A percentile compares a stretch with the other conserved stretches of the same genome.
Conservation (phyloP, 768 basidiomycete genomes). For the Trametes punicea region DNA sequence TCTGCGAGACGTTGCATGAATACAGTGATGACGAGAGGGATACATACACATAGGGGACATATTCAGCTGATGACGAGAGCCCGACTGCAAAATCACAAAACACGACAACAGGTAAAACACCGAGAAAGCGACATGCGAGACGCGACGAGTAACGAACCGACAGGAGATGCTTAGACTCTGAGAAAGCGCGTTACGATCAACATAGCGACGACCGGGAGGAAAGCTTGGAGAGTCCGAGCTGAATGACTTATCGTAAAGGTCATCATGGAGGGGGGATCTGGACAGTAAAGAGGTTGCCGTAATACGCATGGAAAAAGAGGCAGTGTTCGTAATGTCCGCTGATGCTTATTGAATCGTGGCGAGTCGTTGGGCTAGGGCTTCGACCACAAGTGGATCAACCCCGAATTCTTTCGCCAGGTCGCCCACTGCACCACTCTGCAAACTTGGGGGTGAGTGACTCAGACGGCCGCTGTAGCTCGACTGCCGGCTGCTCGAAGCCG, state of each 20-base stretch:
- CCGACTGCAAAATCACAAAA: conserved; percentile 9
- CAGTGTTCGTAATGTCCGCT: neutral
- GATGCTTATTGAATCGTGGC: conserved; percentile 21
- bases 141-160: conserved; percentile 10
- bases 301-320: conserved; percentile 2
- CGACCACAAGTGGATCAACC: conserved; percentile 63
- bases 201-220: conserved; percentile 19
- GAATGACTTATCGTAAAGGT: conserved; percentile 12
- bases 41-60: conserved; percentile 21
- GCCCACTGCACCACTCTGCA: conserved; percentile 34
- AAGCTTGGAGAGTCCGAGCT: conserved; percentile 7
- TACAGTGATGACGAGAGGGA: conserved; percentile 7
- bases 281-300: conserved; percentile 12
- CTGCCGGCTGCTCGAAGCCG: conserved; percentile 9
- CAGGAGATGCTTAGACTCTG: neutral
- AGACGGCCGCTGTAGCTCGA: conserved; percentile 4
- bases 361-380: conserved; percentile 64
- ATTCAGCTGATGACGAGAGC: conserved; percentile 4
- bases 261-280: conserved; percentile 9
- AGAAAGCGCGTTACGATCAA: conserved; percentile 19
- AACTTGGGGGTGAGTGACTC: neutral
- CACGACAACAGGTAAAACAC: conserved; percentile 16
- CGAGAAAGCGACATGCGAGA: conserved; percentile 13
- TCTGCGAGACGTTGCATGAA: conserved; percentile 4
- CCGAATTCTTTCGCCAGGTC: conserved; percentile 74